Percentiles rank a stretch among this genome's conserved stretches.
Evolutionary conservation across 352 stramenopile species (phyloP).

Genomic region (Phytophthora meadii): DNA sequence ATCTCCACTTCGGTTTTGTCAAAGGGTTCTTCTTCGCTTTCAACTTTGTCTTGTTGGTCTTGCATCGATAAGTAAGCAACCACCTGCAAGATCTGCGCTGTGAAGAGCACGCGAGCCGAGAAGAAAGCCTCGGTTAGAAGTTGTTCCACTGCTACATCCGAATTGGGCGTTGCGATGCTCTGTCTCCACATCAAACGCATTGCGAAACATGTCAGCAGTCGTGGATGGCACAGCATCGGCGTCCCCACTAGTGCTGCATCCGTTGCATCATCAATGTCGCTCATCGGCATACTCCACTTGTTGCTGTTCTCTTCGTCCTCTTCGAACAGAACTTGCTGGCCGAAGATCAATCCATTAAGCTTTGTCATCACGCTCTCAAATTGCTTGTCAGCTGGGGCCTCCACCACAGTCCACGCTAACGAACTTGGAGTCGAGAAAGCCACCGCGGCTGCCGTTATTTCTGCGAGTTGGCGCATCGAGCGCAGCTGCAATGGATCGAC

Average conservation of each 20-base stretch:
- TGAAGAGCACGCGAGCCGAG: conserved; percentile 60
- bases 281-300: conserved; percentile 18
- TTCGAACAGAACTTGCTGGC: conserved; percentile 74
- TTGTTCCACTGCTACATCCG: conserved; percentile 43
- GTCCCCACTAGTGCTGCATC: conserved; percentile 36
- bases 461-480: conserved; percentile 65
- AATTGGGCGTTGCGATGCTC: conserved; percentile 35
- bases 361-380: conserved; percentile 58
- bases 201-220: conserved; percentile 62
- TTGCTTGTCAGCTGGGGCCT: conserved; percentile 43
- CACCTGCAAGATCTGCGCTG: conserved; percentile 65
- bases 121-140: conserved; percentile 67
- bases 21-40: conserved; percentile 7
- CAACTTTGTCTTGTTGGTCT: not conserved
- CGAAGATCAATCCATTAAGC: conserved; percentile 74
- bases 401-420: conserved; percentile 51
- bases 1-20: conserved; percentile 20
- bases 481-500: conserved; percentile 58
- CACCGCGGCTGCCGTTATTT: conserved; percentile 50
- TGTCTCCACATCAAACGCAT: conserved; percentile 57
- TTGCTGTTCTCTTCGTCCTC: conserved; percentile 52
- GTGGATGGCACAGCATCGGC: conserved; percentile 59
- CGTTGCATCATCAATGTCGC: conserved; percentile 27
- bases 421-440: conserved; percentile 50
- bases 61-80: conserved; percentile 50